Evolutionary conservation across 331 rosid genomes (phyloP).

Genomic region (Quercus lobata): DNA sequence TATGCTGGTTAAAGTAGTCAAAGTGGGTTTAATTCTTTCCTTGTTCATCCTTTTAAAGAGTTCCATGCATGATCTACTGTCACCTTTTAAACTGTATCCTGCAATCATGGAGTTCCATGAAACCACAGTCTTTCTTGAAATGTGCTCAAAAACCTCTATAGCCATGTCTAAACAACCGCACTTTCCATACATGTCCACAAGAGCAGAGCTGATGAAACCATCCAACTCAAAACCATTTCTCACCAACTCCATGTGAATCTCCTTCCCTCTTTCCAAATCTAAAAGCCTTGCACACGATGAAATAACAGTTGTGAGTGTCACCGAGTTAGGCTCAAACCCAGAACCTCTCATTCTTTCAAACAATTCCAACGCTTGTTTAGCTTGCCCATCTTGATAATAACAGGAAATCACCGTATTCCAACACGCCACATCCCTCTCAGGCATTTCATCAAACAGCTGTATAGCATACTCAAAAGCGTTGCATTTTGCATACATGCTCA

Average conservation of each 20-base stretch:
- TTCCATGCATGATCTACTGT: constrained; percentile 53
- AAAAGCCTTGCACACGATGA: constrained; percentile 64
- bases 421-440: constrained; percentile 70
- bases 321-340: constrained; percentile 60
- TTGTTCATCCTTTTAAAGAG: constrained; percentile 60
- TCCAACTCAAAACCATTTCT: constrained; percentile 29
- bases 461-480: constrained; percentile 39
- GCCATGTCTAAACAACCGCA: constrained; percentile 70
- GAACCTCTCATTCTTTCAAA: constrained; percentile 51
- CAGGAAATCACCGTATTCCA: constrained; percentile 84
- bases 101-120: constrained; percentile 79
- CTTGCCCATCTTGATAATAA: constrained; percentile 55
- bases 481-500: constrained; percentile 69
- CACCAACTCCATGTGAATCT: constrained; percentile 56
- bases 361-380: constrained; percentile 44
- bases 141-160: constrained; percentile 56
- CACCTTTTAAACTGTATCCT: constrained; percentile 64
- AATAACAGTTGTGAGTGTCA: constrained; percentile 51
- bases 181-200: constrained; percentile 87
- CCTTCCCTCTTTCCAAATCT: constrained; percentile 63
- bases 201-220: constrained; percentile 54
- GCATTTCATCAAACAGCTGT: constrained; percentile 65
- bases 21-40: constrained; percentile 53
- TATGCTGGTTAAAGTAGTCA: constrained; percentile 61
- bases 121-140: constrained; percentile 56